A percentile compares a stretch with the other conserved stretches of the same genome.
phyloP scores from a whole-genome alignment of 768 basidiomycete genomes.

The Inosperma sp. region DNA sequence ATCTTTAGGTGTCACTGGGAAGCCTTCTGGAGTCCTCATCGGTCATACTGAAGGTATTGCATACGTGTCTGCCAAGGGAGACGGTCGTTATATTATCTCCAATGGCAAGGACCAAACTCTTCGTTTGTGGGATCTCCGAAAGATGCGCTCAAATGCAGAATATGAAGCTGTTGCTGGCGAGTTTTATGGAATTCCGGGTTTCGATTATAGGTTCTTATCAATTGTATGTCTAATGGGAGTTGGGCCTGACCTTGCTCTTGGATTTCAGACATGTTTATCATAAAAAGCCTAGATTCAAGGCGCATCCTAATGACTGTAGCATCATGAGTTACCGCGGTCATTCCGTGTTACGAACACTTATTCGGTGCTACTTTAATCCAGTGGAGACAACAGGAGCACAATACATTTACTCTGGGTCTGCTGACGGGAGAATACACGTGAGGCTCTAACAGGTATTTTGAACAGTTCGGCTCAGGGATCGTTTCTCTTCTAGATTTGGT shows the following conservation, averaged over 20 bases:
- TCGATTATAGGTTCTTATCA: constrained; percentile 89
- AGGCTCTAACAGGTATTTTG: constrained; percentile 17
- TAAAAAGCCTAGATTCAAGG: constrained; percentile 52
- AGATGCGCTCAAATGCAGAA: constrained; percentile 76
- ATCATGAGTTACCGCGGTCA: constrained; percentile 97
- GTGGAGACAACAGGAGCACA: constrained; percentile 85
- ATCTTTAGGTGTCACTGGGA: constrained; percentile 50
- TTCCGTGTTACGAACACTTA: constrained; percentile 82
- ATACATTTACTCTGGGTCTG: constrained; percentile 92
- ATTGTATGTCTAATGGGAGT: too few relatives aligned
- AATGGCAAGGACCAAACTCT: constrained; percentile 96
- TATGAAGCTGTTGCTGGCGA: constrained; percentile 49
- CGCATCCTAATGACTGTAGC: constrained; percentile 87
- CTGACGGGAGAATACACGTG: constrained; percentile 83
- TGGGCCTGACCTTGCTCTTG: constrained; percentile 25
- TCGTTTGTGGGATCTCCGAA: constrained; percentile 90
- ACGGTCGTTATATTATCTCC: constrained; percentile 91
- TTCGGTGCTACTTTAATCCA: constrained; percentile 96
- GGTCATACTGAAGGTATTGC: constrained; percentile 97
- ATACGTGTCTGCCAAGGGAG: constrained; percentile 91
- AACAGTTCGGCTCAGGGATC: constrained; percentile 6
- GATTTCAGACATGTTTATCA: constrained; percentile 66
- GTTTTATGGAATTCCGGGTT: constrained; percentile 54
- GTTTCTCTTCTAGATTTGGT: constrained; percentile 72
- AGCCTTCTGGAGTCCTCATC: constrained; percentile 88